These are phyloP conservation scores for Glaciozyma martinii DNA, from an alignment of 768 basidiomycete species.

Conservation along the genomic window DNA sequence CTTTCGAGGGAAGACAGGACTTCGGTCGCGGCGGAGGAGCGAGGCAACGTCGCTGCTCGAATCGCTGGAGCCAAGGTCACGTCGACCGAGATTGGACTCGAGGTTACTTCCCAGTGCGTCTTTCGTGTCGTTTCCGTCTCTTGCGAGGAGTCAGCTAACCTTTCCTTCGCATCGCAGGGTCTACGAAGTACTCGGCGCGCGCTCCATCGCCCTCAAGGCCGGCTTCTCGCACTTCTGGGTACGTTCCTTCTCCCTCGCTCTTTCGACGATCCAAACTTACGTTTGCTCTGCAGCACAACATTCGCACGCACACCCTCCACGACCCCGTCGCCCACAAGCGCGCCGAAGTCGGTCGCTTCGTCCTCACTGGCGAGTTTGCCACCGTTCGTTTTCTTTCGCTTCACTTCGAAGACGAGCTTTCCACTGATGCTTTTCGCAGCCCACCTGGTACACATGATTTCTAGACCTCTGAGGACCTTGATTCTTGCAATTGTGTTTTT, in stretches of 20 bases:
- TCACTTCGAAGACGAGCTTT: background rate
- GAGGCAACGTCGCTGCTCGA: conserved; percentile 3
- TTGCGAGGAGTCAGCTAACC: background rate
- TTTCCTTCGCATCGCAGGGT: background rate
- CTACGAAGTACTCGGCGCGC: conserved; percentile 9
- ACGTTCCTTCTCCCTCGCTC: background rate
- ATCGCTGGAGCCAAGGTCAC: conserved; percentile 8
- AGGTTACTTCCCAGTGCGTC: conserved; percentile 4
- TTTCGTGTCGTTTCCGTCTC: background rate
- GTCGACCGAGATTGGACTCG: conserved; percentile 7
- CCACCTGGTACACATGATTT: background rate
- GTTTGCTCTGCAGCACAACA: background rate
- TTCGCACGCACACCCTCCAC: conserved; percentile 13
- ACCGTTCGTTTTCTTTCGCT: background rate
- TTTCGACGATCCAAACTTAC: too few species aligned
- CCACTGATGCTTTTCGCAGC: background rate
- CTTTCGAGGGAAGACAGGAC: background rate
- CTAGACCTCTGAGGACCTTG: background rate
- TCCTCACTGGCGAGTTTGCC: conserved; percentile 1
- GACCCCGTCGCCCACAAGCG: conserved; percentile 13
- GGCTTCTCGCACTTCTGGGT: conserved; percentile 10
- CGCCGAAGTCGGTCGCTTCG: conserved; percentile 5
- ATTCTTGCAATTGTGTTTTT: too few species aligned
- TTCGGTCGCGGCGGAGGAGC: background rate
- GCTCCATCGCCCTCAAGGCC: conserved; percentile 4